Percentiles rank a stretch among this genome's conserved stretches.
Evolutionary conservation across 1,139 yeast genomes (phyloP).

Genomic region (Debaryomyces nepalensis): DNA sequence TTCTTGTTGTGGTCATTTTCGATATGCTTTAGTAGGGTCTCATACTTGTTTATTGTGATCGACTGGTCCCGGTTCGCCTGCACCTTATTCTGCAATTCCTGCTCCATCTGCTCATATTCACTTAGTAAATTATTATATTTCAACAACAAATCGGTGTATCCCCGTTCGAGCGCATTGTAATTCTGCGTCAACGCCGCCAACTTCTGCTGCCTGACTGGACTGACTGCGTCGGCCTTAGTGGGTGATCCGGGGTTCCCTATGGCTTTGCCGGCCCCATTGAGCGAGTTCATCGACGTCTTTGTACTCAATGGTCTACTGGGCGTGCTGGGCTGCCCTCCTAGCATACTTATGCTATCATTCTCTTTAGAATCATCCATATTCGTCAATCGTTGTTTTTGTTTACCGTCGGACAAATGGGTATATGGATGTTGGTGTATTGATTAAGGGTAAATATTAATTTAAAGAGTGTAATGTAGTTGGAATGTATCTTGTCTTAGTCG

Average conservation of each 20-base stretch:
- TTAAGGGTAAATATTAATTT: neutral
- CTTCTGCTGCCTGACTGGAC: slow-evolving; percentile 15
- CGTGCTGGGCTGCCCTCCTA: slow-evolving; percentile 11
- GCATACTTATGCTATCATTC: slow-evolving; percentile 13
- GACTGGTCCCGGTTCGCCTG: slow-evolving; percentile 24
- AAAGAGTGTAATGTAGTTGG: slow-evolving; percentile 12
- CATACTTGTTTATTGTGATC: slow-evolving; percentile 25
- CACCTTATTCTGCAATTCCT: slow-evolving; percentile 26
- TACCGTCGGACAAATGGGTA: slow-evolving; percentile 1
- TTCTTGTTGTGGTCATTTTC: slow-evolving; percentile 30
- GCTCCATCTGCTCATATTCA: slow-evolving; percentile 30
- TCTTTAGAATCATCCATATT: slow-evolving; percentile 18
- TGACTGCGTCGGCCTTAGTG: slow-evolving; percentile 10
- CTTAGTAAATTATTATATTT: slow-evolving; percentile 23
- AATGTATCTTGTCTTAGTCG: neutral
- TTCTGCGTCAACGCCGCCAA: slow-evolving; percentile 18
- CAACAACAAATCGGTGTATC: slow-evolving; percentile 34
- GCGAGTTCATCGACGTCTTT: slow-evolving; percentile 16
- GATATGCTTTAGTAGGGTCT: slow-evolving; percentile 25
- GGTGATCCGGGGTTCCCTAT: slow-evolving; percentile 11
- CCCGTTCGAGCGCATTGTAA: slow-evolving; percentile 27
- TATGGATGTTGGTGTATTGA: slow-evolving; percentile 4
- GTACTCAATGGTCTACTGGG: slow-evolving; percentile 15
- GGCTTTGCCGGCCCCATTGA: slow-evolving; percentile 12
- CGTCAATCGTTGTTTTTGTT: slow-evolving; percentile 1